phyloP scores from a whole-genome alignment of 306 rosid species.

The Vicia villosa region DNA sequence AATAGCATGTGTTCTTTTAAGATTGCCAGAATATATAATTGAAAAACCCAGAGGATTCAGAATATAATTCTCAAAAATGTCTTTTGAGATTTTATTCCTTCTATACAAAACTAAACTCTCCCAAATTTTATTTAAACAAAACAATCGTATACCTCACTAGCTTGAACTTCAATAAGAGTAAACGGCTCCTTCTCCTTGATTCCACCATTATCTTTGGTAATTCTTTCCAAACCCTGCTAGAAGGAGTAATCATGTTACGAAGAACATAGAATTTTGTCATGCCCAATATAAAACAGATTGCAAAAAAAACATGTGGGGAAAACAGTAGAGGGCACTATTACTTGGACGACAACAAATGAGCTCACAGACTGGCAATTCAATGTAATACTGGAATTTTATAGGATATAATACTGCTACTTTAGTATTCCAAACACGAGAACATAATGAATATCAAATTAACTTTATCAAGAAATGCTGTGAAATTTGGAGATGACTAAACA shows the following conservation, averaged over 20 bases:
- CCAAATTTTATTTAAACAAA: conserved; percentile 8
- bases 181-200: conserved; percentile 81
- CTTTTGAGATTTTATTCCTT: conserved; percentile 19
- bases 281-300: conserved; percentile 27
- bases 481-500: conserved; percentile 13
- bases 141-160: conserved; percentile 62
- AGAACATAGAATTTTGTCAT: conserved; percentile 7
- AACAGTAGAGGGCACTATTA: conserved; percentile 18
- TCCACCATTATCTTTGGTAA: conserved; percentile 60
- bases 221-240: conserved; percentile 80
- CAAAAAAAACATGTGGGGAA: conserved; percentile 16
- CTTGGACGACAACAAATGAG: conserved; percentile 34
- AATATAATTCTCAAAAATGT: conserved; percentile 23
- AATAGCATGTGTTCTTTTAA: neutral
- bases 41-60: conserved; percentile 20
- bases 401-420: conserved; percentile 21
- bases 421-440: conserved; percentile 10
- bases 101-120: neutral
- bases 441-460: conserved; percentile 6
- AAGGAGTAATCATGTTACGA: conserved; percentile 14
- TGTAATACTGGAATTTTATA: conserved; percentile 13
- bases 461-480: conserved; percentile 32
- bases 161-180: conserved; percentile 61
- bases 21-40: conserved; percentile 25
- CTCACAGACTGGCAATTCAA: conserved; percentile 26